phyloP scores from a whole-genome alignment of 2,329 filamentous ascomycete genomes.

The Aspergillus calidoustus region DNA sequence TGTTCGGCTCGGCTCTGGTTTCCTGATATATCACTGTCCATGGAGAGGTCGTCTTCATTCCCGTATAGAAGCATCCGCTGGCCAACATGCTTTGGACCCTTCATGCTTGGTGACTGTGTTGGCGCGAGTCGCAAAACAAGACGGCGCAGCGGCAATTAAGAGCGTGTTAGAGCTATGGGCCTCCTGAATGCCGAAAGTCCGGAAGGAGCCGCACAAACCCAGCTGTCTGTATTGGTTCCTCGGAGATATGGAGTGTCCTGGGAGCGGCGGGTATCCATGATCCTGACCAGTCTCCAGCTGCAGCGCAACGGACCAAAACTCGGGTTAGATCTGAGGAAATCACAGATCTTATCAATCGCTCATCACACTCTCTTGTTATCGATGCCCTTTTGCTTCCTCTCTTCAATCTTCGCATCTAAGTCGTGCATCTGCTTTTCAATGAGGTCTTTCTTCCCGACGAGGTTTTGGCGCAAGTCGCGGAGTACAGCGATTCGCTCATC shows the following conservation, averaged over 20 bases:
- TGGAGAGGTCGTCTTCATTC: neutral
- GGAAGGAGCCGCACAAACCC: neutral
- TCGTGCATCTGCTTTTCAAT: conserved; percentile 63
- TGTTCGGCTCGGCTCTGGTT: neutral
- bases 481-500: conserved; percentile 62
- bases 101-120: neutral
- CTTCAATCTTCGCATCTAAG: conserved; percentile 48
- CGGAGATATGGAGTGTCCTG: neutral
- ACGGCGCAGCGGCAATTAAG: neutral
- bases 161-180: neutral
- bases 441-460: conserved; percentile 56
- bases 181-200: neutral
- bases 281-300: neutral
- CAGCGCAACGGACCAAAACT: neutral
- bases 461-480: conserved; percentile 53
- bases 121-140: neutral
- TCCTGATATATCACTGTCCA: neutral
- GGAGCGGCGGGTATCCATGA: neutral
- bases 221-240: neutral
- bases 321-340: neutral
- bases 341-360: neutral
- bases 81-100: neutral
- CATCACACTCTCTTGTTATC: conserved; percentile 32
- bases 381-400: conserved; percentile 44
- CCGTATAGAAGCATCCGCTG: neutral